These are phyloP conservation scores for Cornus kousa DNA, from an alignment of 148 eudicot genomes.

Conservation along the genomic window DNA sequence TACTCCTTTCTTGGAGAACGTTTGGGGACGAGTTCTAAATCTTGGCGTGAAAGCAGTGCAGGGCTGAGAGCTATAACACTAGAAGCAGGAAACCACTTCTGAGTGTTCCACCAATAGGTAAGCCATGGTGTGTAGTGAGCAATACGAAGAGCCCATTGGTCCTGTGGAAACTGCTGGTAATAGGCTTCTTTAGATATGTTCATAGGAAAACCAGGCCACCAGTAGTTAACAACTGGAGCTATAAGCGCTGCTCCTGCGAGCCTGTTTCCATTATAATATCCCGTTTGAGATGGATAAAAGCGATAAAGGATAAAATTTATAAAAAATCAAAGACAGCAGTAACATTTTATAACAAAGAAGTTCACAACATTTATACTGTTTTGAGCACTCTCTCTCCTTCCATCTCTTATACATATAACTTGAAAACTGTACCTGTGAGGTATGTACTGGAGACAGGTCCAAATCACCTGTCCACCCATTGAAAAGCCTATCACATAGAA, in stretches of 20 bases:
- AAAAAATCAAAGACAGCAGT: background rate
- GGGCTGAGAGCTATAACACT: slow-evolving; percentile 31
- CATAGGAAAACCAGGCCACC: slow-evolving; percentile 61
- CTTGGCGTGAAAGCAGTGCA: slow-evolving; percentile 37
- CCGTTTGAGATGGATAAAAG: slow-evolving; percentile 10
- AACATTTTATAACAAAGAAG: background rate
- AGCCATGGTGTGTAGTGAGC: slow-evolving; percentile 70
- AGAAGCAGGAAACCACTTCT: slow-evolving; percentile 50
- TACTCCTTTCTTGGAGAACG: background rate
- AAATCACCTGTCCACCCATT: slow-evolving; percentile 61
- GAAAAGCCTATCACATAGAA: slow-evolving; percentile 72
- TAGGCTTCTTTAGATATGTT: slow-evolving; percentile 44
- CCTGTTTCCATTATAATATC: slow-evolving; percentile 30
- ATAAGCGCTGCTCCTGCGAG: slow-evolving; percentile 66
- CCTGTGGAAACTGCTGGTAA: slow-evolving; percentile 38
- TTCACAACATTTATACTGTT: background rate
- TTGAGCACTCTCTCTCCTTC: background rate
- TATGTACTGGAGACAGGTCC: slow-evolving; percentile 70
- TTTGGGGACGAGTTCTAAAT: slow-evolving; percentile 28
- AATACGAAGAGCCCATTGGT: slow-evolving; percentile 53
- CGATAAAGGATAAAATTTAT: background rate
- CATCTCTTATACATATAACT: background rate
- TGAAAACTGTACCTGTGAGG: slow-evolving; percentile 62
- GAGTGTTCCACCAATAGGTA: slow-evolving; percentile 82
- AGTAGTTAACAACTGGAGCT: slow-evolving; percentile 55